phyloP scores from a whole-genome alignment of 2,329 filamentous ascomycete species.

The Karstenula rhodostoma region DNA sequence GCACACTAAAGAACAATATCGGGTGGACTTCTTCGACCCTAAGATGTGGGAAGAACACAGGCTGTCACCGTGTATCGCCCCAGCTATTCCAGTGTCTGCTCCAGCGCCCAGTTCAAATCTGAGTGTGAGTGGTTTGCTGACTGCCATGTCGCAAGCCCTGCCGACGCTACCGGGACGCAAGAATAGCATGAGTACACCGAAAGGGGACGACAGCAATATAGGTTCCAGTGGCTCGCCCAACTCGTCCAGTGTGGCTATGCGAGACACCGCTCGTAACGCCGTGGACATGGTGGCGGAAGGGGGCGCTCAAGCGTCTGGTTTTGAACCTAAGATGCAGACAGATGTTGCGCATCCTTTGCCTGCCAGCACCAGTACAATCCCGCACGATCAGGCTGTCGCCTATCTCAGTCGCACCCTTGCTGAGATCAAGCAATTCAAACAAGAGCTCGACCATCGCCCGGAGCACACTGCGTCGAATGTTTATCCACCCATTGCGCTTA shows the following conservation, averaged over 20 bases:
- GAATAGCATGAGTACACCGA: conserved; percentile 48
- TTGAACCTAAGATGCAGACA: conserved; percentile 58
- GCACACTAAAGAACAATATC: conserved; percentile 79
- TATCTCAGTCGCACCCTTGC: conserved; percentile 81
- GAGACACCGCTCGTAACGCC: conserved; percentile 36
- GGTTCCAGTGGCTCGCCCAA: conserved; percentile 17
- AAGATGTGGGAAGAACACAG: conserved; percentile 81
- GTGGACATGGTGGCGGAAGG: conserved; percentile 39
- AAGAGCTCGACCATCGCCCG: conserved; percentile 71
- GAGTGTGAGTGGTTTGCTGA: conserved; percentile 56
- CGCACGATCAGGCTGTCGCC: conserved; percentile 62
- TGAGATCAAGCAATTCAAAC: conserved; percentile 77
- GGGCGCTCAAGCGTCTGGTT: conserved; percentile 40
- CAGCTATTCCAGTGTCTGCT: conserved; percentile 67
- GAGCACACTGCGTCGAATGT: conserved; percentile 69
- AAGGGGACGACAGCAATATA: conserved; percentile 42
- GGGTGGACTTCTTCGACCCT: conserved; percentile 82
- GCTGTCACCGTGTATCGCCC: conserved; percentile 78
- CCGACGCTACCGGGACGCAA: conserved; percentile 47
- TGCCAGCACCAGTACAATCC: conserved; percentile 60
- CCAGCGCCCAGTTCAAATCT: conserved; percentile 38
- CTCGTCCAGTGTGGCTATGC: conserved; percentile 22
- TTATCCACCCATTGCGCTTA: conserved; percentile 82
- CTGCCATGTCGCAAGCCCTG: conserved; percentile 57
- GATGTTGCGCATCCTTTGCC: conserved; percentile 37